Evolutionary conservation across 257 asterid genomes (phyloP).

Genomic region (Solanum habrochaites): DNA sequence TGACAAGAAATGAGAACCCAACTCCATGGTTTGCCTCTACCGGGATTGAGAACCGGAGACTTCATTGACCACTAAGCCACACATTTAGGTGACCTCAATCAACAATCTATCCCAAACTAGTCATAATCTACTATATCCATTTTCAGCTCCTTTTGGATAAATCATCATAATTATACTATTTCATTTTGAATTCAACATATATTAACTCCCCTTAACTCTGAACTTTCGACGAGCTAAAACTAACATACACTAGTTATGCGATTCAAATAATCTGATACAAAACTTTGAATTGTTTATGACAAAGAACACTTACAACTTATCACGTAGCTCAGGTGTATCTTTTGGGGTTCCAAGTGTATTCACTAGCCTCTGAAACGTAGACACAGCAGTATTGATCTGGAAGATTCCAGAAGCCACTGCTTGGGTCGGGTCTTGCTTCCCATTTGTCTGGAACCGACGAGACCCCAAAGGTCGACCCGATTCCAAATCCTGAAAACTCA

Average conservation of each 20-base stretch:
- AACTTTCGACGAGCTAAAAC: background rate
- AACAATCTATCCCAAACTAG: background rate
- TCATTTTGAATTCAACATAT: background rate
- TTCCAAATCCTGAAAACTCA: constrained; percentile 50
- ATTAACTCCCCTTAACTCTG: background rate
- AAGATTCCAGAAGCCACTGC: constrained; percentile 32
- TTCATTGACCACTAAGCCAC: background rate
- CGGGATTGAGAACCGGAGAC: background rate
- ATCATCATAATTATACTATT: background rate
- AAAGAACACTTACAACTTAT: constrained; percentile 24
- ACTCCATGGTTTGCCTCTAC: background rate
- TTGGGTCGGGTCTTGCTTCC: constrained; percentile 22
- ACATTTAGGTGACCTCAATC: background rate
- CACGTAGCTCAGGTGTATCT: constrained; percentile 37
- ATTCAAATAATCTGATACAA: background rate
- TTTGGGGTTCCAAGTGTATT: constrained; percentile 29
- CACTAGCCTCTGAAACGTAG: constrained; percentile 30
- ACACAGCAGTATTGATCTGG: constrained; percentile 35
- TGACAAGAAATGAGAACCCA: background rate
- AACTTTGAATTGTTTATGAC: background rate
- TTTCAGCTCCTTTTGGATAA: background rate
- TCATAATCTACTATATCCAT: background rate
- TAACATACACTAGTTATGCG: background rate
- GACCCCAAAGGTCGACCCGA: constrained; percentile 17
- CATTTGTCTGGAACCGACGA: background rate